Conservation (phyloP, 176 grass and related monocot genomes). For the Otatea glauca region DNA sequence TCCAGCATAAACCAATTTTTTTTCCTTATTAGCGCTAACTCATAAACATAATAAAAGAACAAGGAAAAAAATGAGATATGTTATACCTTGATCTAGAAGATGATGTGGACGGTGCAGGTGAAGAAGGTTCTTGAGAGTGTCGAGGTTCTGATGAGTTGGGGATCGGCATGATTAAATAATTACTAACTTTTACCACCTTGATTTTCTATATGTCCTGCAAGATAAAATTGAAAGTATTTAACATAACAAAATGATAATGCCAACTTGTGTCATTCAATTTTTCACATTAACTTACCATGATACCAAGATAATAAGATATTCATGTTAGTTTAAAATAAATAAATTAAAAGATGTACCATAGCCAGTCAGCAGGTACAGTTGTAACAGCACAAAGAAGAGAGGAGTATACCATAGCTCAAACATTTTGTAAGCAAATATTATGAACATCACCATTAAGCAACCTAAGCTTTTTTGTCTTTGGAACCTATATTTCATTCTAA, state of each 20-base stretch:
- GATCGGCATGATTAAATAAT: conserved; percentile 57
- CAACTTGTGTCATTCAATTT: conserved; percentile 27
- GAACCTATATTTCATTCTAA: conserved; percentile 1
- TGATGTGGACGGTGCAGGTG: conserved; percentile 66
- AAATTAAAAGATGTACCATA: conserved; percentile 34
- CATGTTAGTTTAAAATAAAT: conserved; percentile 3
- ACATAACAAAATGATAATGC: conserved; percentile 23
- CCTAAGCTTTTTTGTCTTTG: neutral
- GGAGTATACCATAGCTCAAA: conserved; percentile 22
- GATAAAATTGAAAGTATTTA: conserved; percentile 27
- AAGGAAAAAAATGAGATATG: neutral
- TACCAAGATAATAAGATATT: conserved; percentile 31
- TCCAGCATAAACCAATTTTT: conserved; percentile 5
- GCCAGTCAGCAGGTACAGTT: neutral
- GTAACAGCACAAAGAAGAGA: conserved; percentile 28
- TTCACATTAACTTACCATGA: neutral
- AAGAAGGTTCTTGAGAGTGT: conserved; percentile 48
- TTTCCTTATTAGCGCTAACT: conserved; percentile 12
- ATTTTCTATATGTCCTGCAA: conserved; percentile 44
- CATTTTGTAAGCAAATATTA: conserved; percentile 25
- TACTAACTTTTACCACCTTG: conserved; percentile 31
- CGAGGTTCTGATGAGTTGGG: conserved; percentile 48
- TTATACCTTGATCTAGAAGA: conserved; percentile 86
- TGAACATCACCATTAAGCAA: neutral
- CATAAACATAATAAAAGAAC: neutral